Base-by-base conservation (phyloP, 2,329 filamentous ascomycete species). In the Alternaria arborescens region DNA sequence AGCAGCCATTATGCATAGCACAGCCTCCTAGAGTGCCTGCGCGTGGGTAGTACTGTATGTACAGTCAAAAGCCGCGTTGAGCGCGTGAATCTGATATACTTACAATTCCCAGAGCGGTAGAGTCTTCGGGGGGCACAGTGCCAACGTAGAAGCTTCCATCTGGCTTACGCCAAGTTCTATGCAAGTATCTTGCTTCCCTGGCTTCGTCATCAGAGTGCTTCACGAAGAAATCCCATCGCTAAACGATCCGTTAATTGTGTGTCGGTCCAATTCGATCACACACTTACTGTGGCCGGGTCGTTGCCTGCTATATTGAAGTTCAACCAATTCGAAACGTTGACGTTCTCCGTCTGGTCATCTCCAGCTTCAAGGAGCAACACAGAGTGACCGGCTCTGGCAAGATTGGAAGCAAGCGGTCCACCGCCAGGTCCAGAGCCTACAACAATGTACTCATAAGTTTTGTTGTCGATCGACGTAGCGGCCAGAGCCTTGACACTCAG, bases 171-270 rank as follows among this genome's bases (percentile, higher is more conserved):
- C 87, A 89, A 2, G 84, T 85, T 57, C 85, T 82, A 77, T 89
- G 88, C 55, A 79, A 82, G 67, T 89, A 86, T 57, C 81, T 78
- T 12, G 82, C 79, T 64, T 87, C 84, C 41, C 82, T 81, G 18
- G 76, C 77, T 38, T 84, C 75, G 60, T 88, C 82, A 8, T 81
- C 78, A 64, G 87, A 88, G 71, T 89, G 87, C 38, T 82, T 83
- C 7, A 88, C 85, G 58, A 85, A 89, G 74, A 86, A 89, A 70
- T 88, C 84, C 87, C 87, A 89, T 44, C 82, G 77, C 64, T 46
- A 20, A 14, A 1, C 43, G 8, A 14, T 14, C 3, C 8, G 6
- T 46, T 12, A 46, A 26, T 32, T 32, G 8, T 32, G 24, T 26
- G 6, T 26, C 24, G 24, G 24, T 26, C 24, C 24, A 26, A 26